phyloP scores from a whole-genome alignment of 148 eudicot genomes.

The Vaccinium corymbosum region DNA sequence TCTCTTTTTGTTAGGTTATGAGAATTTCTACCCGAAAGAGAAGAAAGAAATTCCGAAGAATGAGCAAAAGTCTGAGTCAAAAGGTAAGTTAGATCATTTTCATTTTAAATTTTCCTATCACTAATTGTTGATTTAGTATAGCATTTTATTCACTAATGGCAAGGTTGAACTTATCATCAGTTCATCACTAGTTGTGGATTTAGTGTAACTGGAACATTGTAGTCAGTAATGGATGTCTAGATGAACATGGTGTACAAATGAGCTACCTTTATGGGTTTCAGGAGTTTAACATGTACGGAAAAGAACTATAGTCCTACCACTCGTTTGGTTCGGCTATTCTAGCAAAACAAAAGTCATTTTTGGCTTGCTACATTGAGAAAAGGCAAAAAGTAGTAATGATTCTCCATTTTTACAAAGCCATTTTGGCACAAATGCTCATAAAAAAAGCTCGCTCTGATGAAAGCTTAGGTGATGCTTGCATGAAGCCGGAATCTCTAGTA shows the following conservation, averaged over 20 bases:
- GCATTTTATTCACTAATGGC: neutral
- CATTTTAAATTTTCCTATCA: neutral
- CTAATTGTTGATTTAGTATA: neutral
- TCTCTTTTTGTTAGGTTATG: conserved; percentile 48
- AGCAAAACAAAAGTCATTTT: neutral
- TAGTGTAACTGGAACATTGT: neutral
- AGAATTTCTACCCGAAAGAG: conserved; percentile 72
- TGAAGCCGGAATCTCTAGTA: neutral
- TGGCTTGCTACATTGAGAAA: neutral
- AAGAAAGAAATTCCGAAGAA: conserved; percentile 86
- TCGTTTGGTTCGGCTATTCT: neutral
- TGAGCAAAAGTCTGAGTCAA: conserved; percentile 64
- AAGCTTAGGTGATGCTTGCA: neutral
- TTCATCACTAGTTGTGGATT: neutral
- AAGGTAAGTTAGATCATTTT: conserved; percentile 39
- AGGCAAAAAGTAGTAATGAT: neutral
- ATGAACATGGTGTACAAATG: neutral
- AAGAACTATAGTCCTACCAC: neutral
- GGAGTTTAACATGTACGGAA: neutral
- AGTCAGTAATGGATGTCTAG: neutral
- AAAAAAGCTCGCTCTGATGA: neutral
- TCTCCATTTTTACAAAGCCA: neutral
- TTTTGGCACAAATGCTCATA: neutral
- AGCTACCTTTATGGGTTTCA: neutral
- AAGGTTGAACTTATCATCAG: neutral